Evolutionary conservation across 371 early-diverging fungal genomes (phyloP).

Genomic region (Actinomortierella wolfii): DNA sequence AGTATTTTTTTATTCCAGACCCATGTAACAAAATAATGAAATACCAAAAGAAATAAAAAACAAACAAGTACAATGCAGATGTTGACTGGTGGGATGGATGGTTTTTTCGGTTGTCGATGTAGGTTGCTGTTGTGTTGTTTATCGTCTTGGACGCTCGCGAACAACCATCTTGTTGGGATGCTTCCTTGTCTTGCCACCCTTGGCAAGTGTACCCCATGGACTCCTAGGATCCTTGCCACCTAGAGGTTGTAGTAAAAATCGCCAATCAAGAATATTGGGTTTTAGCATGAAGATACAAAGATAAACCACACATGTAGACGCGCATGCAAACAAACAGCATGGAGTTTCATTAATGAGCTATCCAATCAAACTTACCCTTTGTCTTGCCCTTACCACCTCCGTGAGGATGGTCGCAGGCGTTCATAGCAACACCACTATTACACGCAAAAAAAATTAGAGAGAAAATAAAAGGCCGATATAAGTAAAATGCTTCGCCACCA

Average conservation of each 20-base stretch:
- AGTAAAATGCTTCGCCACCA: too few relatives aligned
- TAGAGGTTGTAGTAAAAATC: conserved; percentile 1
- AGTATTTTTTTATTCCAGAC: too few relatives aligned
- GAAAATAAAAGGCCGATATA: not conserved
- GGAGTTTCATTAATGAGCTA: too few relatives aligned
- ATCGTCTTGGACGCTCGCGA: conserved; percentile 77
- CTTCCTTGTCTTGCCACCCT: conserved; percentile 94
- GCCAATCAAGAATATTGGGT: too few relatives aligned
- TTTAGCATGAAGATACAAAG: too few relatives aligned
- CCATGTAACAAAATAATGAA: too few relatives aligned
- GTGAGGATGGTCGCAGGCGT: conserved; percentile 98
- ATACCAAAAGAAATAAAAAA: too few relatives aligned
- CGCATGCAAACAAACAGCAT: too few relatives aligned
- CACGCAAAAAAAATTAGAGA: not conserved
- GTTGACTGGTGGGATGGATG: too few relatives aligned
- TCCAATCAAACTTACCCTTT: conserved; percentile 76
- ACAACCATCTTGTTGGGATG: conserved; percentile 78
- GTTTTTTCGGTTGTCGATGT: too few relatives aligned
- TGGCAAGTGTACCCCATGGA: conserved; percentile 95
- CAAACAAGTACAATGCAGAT: too few relatives aligned
- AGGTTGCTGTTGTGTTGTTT: conserved; percentile 33
- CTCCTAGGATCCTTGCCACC: conserved; percentile 80
- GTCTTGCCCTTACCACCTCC: conserved; percentile 98
- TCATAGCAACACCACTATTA: conserved; percentile 95
- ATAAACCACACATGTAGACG: too few relatives aligned